Conservation (phyloP, 495 filamentous ascomycete species). For the Penicillium macrosclerotiorum region DNA sequence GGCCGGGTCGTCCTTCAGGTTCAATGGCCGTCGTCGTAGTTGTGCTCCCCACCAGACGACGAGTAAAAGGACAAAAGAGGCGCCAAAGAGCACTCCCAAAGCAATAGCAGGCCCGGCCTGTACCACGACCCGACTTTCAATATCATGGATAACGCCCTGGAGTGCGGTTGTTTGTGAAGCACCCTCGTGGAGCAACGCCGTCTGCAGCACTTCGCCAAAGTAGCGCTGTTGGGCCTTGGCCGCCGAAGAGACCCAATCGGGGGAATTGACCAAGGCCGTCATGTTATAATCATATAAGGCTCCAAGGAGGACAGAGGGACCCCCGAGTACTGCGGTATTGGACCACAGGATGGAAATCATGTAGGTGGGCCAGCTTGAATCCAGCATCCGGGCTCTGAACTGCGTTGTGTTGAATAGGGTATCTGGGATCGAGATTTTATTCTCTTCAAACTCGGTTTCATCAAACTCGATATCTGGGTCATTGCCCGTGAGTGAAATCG, state of each 20-base stretch:
- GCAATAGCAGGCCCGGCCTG: conserved; percentile 17
- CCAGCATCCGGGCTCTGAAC: conserved; percentile 9
- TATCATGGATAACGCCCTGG: conserved; percentile 1
- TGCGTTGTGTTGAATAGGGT: conserved; percentile 18
- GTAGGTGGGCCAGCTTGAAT: conserved; percentile 22
- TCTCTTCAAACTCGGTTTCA: conserved; percentile 13
- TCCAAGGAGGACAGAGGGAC: conserved; percentile 14
- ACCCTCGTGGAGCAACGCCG: conserved; percentile 14
- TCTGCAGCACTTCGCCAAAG: conserved; percentile 33
- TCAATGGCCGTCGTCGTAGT: conserved; percentile 10
- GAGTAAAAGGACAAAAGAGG: conserved; percentile 18
- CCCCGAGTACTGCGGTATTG: conserved; percentile 7
- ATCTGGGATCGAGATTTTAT: conserved; percentile 13
- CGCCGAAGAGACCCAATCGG: conserved; percentile 11
- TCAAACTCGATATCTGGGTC: conserved; percentile 27
- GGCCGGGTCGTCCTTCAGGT: conserved; percentile 19
- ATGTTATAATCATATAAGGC: conserved; percentile 24
- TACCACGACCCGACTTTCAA: conserved; percentile 17
- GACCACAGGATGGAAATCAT: conserved; percentile 21
- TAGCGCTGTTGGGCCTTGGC: conserved; percentile 32
- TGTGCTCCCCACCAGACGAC: conserved; percentile 14
- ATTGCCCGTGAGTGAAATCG: conserved; percentile 10
- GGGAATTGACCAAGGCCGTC: conserved; percentile 14
- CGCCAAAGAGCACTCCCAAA: conserved; percentile 13
- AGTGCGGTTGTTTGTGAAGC: conserved; percentile 2